Evolutionary conservation across 148 eudicot genomes (phyloP), one percentile per base, ranked within the genome.

Genomic region (Amaranthus cruentus): DNA sequence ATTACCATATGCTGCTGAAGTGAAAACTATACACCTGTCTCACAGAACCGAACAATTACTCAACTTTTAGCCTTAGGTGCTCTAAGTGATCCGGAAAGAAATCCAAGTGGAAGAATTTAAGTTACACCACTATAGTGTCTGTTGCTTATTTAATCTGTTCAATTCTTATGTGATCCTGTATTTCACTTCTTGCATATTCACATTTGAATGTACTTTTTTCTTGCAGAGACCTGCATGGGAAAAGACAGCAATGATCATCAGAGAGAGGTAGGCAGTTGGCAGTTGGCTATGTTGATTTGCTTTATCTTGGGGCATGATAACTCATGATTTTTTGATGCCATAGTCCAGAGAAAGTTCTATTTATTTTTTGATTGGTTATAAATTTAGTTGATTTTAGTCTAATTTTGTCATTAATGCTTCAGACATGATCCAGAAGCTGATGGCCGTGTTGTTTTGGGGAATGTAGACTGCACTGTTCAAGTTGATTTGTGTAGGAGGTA

Each of bases 151-250:
- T 4, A 6, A 48, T 14, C 42, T 14, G 9, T 59, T 9, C 48
- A 62, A 42, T 43, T 42, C 21, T 46, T 47, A 14, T 63, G 67
- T 46, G 12, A 64, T 64, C 15, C 50, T 47, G 52, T 46, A 65
- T 52, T 12, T 9, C 49, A 52, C 11, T 68, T 21, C 52, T 47
- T 59, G 60, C 44, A 4, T 44, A n/a, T 8, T 2, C 42, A 9
- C n/a, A 14, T 47, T 7, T 11, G 6, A 4, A 18, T 2, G 12
- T 47, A 18, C 48, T 75, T 58, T 42, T 14, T 50, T 74, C 51
- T 80, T 81, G 71, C 97, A 95, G 99, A 91, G 87, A 90, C 97
- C 93, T 76, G 83, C 98, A 75, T 95, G 97, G 97, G 99, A 95
- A 84, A 91, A 90, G 80, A 88, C 92, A 42, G 99, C 96, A 74